Evolutionary conservation across 176 grass and related monocot species (phyloP).

Genomic region (Poa annua): DNA sequence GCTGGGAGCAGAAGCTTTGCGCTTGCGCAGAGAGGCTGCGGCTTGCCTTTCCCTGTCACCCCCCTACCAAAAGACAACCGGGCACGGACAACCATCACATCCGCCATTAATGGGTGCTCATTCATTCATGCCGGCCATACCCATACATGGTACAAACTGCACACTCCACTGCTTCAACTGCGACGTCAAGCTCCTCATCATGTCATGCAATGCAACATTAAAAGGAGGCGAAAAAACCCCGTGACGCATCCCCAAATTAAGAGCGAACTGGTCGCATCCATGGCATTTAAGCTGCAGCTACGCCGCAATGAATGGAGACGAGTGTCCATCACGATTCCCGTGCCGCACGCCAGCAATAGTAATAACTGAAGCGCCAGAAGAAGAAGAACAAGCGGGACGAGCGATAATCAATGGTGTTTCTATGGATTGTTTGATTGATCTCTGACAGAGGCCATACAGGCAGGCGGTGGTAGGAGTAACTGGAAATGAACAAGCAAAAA

Average conservation of each 20-base stretch:
- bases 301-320: not conserved
- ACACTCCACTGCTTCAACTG: conserved; percentile 7
- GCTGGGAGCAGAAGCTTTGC: not conserved
- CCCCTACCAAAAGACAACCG: conserved; percentile 32
- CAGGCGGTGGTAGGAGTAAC: not conserved
- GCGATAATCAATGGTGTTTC: conserved; percentile 6
- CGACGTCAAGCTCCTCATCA: conserved; percentile 33
- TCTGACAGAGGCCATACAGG: conserved; percentile 11
- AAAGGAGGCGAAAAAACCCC: not conserved
- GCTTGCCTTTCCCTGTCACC: not conserved
- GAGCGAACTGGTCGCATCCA: conserved; percentile 4
- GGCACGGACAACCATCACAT: conserved; percentile 43
- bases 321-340: not conserved
- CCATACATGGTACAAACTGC: not conserved
- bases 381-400: not conserved
- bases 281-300: not conserved
- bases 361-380: not conserved
- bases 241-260: not conserved
- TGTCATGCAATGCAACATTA: not conserved
- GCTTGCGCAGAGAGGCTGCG: not conserved
- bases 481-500: not conserved
- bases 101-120: conserved; percentile 36
- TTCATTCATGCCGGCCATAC: conserved; percentile 37
- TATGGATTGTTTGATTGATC: conserved; percentile 34
- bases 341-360: not conserved